These are phyloP conservation scores for Schwanniomyces etchellsii DNA, from an alignment of 1,139 yeast genomes.

Conservation along the genomic window DNA sequence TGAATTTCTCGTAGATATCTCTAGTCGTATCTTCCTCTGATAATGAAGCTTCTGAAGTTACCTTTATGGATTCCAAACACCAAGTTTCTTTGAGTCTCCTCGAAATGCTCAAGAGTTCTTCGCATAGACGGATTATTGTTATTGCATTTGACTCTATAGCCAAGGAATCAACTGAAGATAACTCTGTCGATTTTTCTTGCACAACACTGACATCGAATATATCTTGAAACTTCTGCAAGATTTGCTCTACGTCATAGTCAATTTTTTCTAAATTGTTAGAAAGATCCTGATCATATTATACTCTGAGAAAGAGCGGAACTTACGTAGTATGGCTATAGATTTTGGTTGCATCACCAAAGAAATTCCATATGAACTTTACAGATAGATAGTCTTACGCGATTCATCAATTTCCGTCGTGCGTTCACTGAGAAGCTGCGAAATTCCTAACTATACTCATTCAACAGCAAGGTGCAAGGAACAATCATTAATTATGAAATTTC, in stretches of 20 bases:
- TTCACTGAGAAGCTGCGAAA: too few species aligned
- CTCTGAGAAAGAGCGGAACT: conserved; percentile 10
- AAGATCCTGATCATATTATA: not conserved
- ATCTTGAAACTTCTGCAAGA: conserved; percentile 39
- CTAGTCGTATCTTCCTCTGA: conserved; percentile 18
- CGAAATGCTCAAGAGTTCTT: conserved; percentile 46
- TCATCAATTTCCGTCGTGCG: too few species aligned
- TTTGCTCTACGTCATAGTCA: conserved; percentile 37
- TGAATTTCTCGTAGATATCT: conserved; percentile 33
- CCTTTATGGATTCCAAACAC: conserved; percentile 51
- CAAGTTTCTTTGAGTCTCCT: conserved; percentile 49
- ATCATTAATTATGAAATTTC: too few species aligned
- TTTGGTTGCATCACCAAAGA: conserved; percentile 35
- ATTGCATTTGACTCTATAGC: conserved; percentile 52
- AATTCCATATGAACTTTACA: too few species aligned
- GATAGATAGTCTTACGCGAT: not conserved
- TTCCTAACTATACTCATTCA: too few species aligned
- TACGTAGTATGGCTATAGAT: conserved; percentile 41
- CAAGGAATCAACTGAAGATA: conserved; percentile 48
- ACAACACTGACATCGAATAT: conserved; percentile 38
- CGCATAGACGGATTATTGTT: conserved; percentile 46
- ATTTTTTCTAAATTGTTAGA: conserved; percentile 30
- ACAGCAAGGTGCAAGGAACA: too few species aligned
- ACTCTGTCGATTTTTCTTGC: conserved; percentile 44
- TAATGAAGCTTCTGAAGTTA: conserved; percentile 11